Base-by-base conservation (phyloP, 164 flowering plant species). In the Protea cynaroides region DNA sequence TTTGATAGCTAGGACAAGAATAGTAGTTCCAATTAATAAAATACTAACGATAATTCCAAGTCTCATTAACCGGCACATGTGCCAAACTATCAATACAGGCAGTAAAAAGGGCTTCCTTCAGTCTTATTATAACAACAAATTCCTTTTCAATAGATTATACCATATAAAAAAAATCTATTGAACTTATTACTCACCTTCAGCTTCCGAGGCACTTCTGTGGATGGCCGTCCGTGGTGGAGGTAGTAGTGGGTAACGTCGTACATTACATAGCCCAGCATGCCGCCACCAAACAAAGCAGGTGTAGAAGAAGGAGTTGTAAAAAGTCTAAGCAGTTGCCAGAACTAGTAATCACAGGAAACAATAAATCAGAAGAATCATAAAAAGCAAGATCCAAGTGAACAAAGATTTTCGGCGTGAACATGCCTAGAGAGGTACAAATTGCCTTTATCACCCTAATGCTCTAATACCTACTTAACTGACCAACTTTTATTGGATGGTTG, bases 191-290 rank as follows among this genome's bases (percentile, higher is more conserved):
- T 75, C 73, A 91, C 97, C 99, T 94, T 94, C 23, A 94, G 83
- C 68, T 73, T 66, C 68, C 77, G 74, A 14, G 88, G 61, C 12
- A 80, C 68, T 53, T 78, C 79, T 7, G 36, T 74, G 17, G 85
- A 69, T 37, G 99, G 99, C 70, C 89, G 90, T 56, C 89, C 97
- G 70, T 91, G 97, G 70, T 94, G 99, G 73, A 94, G 72, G 69
- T 91, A 94, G 75, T 87, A 94, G 76, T 94, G 99, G 59, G 93
- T 94, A 50, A 75, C 66, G 58, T 94, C 99, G 65, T 94, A 94
- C 72, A 89, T 83, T 38, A 89, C 92, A 80, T 94, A 91, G 19
- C 99, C 99, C 68, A 94, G 71, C 58, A 94, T 68, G 56, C 81
- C 86, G 53, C 99, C 99, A 54, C 87, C 97, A 79, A 89, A 81